Evolutionary conservation across 495 filamentous ascomycete genomes (phyloP), one percentile per base, ranked within the genome.

Genomic region (Chaetomidium leptoderma): DNA sequence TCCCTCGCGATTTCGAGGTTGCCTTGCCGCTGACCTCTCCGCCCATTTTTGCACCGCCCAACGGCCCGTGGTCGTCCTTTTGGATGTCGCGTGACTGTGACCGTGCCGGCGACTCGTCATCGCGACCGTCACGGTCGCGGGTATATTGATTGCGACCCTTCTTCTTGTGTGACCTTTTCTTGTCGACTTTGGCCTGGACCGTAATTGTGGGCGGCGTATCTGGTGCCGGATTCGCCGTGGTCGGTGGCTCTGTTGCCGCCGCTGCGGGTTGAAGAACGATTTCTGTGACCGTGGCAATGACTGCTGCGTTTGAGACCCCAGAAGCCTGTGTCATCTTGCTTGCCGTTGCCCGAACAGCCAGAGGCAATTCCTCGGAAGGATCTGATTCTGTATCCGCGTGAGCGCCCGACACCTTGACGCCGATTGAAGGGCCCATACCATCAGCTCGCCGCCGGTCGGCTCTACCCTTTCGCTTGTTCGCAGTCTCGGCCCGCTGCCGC

Each of bases 141-240:
- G 87, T 93, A 63, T 93, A 91, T 72, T 95, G 91, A 60, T 95
- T 95, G 54, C 89, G 85, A 14, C 91, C 91, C 74, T 70, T 90
- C 65, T 91, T 91, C 65, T 86, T 86, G 55, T 82, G 80, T 5
- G 75, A 69, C 30, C 61, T 56, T 48, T 73, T 66, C 76, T 82
- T 53, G 74, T 69, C 49, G 46, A 36, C 36, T 46, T 62, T 37
- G 57, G 37, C 6, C 10, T 49, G 51, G 9, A 55, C 61, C 29
- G 68, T 73, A 24, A 65, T 63, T 4, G 78, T 70, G 19, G 79
- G 80, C 3, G 83, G 79, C 1, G 81, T 78, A 42, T 81, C 81
- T 3, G 82, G 80, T 32, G 76, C 75, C 16, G 78, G 73, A 58
- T 82, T 56, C 7, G 62, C 51, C 13, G 55, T 21, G n/a, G 59